Evolutionary conservation across 2,329 filamentous ascomycete genomes (phyloP), one percentile per base, ranked within the genome.

Genomic region (Xylariaceae sp.): DNA sequence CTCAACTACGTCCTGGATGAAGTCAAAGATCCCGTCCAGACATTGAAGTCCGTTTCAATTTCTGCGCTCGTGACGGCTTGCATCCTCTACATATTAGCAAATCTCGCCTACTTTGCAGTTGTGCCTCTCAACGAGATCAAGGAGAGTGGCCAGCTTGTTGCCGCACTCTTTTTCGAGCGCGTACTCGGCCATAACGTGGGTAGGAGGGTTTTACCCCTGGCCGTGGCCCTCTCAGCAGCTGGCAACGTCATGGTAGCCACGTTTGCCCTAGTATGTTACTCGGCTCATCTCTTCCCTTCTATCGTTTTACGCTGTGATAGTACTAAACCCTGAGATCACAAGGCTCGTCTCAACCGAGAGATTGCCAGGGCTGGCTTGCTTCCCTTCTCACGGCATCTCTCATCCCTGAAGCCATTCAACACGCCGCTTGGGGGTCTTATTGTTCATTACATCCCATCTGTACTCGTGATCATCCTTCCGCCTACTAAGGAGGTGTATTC

Each of bases 191-290:
- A 76, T 1, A 76, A 75, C 0, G 66, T 88, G 8, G 87, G 86
- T 0, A 78, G 79, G 39, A 77, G 76, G 1, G 72, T 88, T 1
- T 73, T 89, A 2, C 84, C 86, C 0, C 71, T 88, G 7, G 82
- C 84, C 0, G 85, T 90, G 39, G 87, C 87, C 0, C 73, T 88
- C 23, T 88, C 85, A 1, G 86, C 86, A 0, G 82, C 79, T 1
- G 88, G 87, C 0, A 90, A 90, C 68, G 87, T 90, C 11, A 86
- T 90, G 80, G 86, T 88, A 0, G 86, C 88, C 1, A 84, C 85
- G 0, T 90, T 89, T 69, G 80, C 85, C 1, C 72, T 87, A 71
- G 87, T 88, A 76, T 66, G 79, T 72, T 39, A 6, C n/a, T 45
- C 13, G 2, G n/a, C 5, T 13, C 17, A 45, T 11, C 45, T 39